Evolutionary conservation across 2,329 filamentous ascomycete genomes (phyloP).

Genomic region (Tothia fuscella): DNA sequence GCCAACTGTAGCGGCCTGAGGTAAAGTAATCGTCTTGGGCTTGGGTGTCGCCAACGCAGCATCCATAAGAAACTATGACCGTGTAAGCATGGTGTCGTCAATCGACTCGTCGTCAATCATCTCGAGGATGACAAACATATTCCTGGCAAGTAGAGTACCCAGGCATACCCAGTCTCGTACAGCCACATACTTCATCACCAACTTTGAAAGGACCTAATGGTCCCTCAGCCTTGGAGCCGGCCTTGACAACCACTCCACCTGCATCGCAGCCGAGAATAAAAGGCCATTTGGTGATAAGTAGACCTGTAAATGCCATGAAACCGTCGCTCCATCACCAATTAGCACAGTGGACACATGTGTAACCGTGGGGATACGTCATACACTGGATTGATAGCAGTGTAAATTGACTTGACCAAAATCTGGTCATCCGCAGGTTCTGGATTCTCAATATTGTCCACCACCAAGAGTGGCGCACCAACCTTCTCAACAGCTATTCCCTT

Average conservation of each 20-base stretch:
- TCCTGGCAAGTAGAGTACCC: constrained; percentile 19
- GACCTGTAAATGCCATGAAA: constrained; percentile 18
- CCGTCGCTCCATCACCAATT: constrained; percentile 15
- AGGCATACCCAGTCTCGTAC: constrained; percentile 19
- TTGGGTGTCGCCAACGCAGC: constrained; percentile 19
- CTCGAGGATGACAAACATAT: constrained; percentile 13
- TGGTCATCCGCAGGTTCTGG: constrained; percentile 19
- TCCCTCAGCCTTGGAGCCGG: constrained; percentile 17
- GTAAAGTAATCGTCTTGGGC: constrained; percentile 19
- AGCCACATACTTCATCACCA: constrained; percentile 22
- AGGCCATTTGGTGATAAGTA: constrained; percentile 21
- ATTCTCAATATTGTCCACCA: constrained; percentile 15
- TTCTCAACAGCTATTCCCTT: constrained; percentile 14
- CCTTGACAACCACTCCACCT: constrained; percentile 20
- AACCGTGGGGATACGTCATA: constrained; percentile 12
- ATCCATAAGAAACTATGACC: constrained; percentile 20
- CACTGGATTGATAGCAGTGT: constrained; percentile 23
- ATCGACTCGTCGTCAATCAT: constrained; percentile 2
- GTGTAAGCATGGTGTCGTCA: constrained; percentile 7
- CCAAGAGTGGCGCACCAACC: constrained; percentile 10
- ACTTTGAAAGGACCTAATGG: constrained; percentile 18
- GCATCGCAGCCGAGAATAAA: constrained; percentile 21
- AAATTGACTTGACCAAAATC: constrained; percentile 22
- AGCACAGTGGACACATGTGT: background rate
- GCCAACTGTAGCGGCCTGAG: constrained; percentile 21